Percentiles rank a stretch among this genome's conserved stretches.
These are phyloP conservation scores for Decorospora gaudefroyi DNA, from an alignment of 2,329 filamentous ascomycete species.

Conservation along the genomic window DNA sequence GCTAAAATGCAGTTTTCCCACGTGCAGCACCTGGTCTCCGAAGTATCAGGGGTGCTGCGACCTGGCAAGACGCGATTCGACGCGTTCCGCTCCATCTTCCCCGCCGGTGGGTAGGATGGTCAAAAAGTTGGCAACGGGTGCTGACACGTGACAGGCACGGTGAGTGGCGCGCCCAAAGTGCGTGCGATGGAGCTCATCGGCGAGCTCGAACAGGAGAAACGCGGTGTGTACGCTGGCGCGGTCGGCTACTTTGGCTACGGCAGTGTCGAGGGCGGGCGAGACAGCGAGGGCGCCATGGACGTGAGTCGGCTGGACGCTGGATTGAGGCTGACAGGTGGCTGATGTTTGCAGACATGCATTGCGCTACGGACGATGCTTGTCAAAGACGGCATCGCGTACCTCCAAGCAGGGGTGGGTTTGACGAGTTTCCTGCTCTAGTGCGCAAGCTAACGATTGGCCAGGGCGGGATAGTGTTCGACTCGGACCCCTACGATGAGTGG, in stretches of 20 bases:
- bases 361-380: slow-evolving; percentile 89
- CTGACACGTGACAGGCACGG: slow-evolving; percentile 60
- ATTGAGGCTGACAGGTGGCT: slow-evolving; percentile 26
- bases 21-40: slow-evolving; percentile 94
- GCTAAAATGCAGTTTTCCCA: slow-evolving; percentile 72
- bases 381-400: slow-evolving; percentile 87
- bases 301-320: slow-evolving; percentile 36
- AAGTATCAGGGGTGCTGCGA: slow-evolving; percentile 89
- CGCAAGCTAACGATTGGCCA: slow-evolving; percentile 31
- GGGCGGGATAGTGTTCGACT: slow-evolving; percentile 62
- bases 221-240: slow-evolving; percentile 92
- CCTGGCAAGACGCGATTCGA: slow-evolving; percentile 87
- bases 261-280: slow-evolving; percentile 64
- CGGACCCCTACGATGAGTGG: slow-evolving; percentile 87
- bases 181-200: slow-evolving; percentile 96
- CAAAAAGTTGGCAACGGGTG: slow-evolving; percentile 14
- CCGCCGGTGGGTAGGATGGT: slow-evolving; percentile 64
- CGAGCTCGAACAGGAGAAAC: slow-evolving; percentile 90
- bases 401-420: slow-evolving; percentile 81
- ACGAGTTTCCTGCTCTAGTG: slow-evolving; percentile 24
- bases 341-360: slow-evolving; percentile 59
- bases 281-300: slow-evolving; percentile 85
- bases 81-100: slow-evolving; percentile 95
- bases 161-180: slow-evolving; percentile 94
- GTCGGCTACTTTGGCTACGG: slow-evolving; percentile 96